Conservation (phyloP, 2,329 filamentous ascomycete genomes). For the Neofusicoccum sp. region DNA sequence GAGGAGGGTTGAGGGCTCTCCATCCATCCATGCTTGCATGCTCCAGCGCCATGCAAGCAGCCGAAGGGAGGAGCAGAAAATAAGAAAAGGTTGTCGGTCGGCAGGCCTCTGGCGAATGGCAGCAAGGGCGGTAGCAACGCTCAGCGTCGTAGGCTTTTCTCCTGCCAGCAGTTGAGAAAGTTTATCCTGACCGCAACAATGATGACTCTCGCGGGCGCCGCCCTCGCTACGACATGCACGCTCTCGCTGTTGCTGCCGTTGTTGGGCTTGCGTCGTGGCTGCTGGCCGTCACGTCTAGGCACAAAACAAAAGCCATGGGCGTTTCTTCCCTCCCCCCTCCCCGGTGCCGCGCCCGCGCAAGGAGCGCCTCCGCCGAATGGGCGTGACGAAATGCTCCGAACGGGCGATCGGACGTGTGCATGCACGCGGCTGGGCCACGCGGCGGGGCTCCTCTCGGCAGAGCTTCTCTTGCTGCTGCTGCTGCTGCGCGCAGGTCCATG, state of each 20-base stretch:
- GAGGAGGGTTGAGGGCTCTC: too few species aligned
- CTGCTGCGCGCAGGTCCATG: background rate
- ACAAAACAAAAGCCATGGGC: background rate
- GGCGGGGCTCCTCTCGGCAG: background rate
- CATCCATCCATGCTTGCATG: too few species aligned
- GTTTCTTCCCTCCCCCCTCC: too few species aligned
- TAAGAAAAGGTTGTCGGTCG: too few species aligned
- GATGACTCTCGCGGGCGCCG: too few species aligned
- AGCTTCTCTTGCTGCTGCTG: background rate
- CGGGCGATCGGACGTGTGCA: background rate
- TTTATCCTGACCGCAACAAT: slow-evolving; percentile 9
- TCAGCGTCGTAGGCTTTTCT: background rate
- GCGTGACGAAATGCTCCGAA: background rate
- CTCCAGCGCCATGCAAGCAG: too few species aligned
- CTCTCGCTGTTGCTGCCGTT: background rate
- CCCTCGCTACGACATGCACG: background rate
- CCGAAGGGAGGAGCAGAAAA: too few species aligned
- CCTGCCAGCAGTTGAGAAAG: background rate
- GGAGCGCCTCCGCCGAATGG: background rate
- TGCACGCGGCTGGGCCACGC: background rate
- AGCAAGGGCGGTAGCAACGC: too few species aligned
- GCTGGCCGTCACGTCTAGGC: background rate
- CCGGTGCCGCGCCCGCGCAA: background rate
- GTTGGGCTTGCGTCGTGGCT: background rate
- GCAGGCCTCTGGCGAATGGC: too few species aligned